Evolutionary conservation across 495 filamentous ascomycete species (phyloP), one percentile per base, ranked within the genome.

Genomic region (Penicillium bialowiezense): DNA sequence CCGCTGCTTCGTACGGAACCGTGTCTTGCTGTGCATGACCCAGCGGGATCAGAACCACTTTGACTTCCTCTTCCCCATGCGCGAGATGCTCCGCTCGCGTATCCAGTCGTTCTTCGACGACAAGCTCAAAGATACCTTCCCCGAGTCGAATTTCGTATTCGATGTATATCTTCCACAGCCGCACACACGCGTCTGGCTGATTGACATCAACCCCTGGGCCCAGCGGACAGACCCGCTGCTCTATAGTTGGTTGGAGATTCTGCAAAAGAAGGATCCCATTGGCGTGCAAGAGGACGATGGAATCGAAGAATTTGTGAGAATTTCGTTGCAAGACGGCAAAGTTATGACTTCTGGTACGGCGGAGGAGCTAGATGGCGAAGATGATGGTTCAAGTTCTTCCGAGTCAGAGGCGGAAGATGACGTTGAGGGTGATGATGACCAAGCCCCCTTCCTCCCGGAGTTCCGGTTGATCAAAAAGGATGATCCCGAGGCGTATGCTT

Each of bases 201-300:
- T 97, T 28, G 93, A 99, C 63, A 84, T 99, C 43, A 97, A 99
- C 54, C 90, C 93, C 0, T 99, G 93, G 88, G 95, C 93, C 9
- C 83, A 80, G 42, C 68, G 90, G 46, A 99, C 93, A 0, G 93
- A 99, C 64, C 82, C 89, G 8, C 63, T 97, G 36, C 70, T 97
- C 13, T 99, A 97, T 62, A 85, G 83, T 42, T 99, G 93, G 93
- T 50, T 86, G 48, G 95, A 97, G 69, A 74, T 99, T 14, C 63
- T 99, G 54, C 79, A 72, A 0, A 78, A 89, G 72, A 71, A 79
- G 19, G 82, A 88, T 14, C 82, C 69, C 13, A 35, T 70, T 43
- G 69, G 69, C 13, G 60, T 70, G 43, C 47, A 76, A 43, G 58
- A 69, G 15, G 54, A 63, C 41, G 49, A 61, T 51, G 49, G 38